A percentile compares a stretch with the other conserved stretches of the same genome.
These are phyloP conservation scores for Hypoxylon fuscum DNA, from an alignment of 495 filamentous ascomycete species.

Conservation along the genomic window DNA sequence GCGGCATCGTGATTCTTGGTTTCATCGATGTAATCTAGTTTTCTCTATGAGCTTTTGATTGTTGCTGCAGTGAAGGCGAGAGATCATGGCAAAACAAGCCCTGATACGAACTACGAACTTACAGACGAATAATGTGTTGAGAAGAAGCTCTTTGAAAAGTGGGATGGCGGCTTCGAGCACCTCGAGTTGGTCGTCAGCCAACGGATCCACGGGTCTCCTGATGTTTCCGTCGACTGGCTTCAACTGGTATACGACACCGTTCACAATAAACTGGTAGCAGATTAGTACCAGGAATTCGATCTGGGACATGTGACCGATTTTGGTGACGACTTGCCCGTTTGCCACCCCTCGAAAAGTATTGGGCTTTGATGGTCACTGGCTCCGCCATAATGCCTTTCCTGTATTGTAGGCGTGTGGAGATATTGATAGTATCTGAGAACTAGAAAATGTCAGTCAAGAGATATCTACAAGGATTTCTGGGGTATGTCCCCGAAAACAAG, in stretches of 20 bases:
- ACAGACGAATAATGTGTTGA: constrained; percentile 72
- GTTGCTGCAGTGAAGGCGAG: background rate
- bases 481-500: too few relatives aligned
- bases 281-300: background rate
- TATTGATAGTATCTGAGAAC: too few relatives aligned
- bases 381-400: constrained; percentile 11
- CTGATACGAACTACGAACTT: constrained; percentile 1
- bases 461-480: too few relatives aligned
- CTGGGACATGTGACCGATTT: background rate
- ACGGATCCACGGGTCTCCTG: constrained; percentile 48
- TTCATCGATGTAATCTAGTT: constrained; percentile 68
- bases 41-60: background rate
- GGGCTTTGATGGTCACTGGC: constrained; percentile 27
- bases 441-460: too few relatives aligned
- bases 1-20: constrained; percentile 68
- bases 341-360: constrained; percentile 29
- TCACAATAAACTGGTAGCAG: constrained; percentile 68
- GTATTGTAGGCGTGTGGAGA: background rate
- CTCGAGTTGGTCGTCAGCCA: constrained; percentile 59
- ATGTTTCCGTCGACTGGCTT: constrained; percentile 47
- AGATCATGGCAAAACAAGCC: background rate
- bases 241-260: constrained; percentile 71
- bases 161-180: constrained; percentile 71
- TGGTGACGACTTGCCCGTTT: constrained; percentile 20
- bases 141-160: constrained; percentile 64